Evolutionary conservation across 1,139 yeast species (phyloP).

Genomic region (Suhomyces maxii): DNA sequence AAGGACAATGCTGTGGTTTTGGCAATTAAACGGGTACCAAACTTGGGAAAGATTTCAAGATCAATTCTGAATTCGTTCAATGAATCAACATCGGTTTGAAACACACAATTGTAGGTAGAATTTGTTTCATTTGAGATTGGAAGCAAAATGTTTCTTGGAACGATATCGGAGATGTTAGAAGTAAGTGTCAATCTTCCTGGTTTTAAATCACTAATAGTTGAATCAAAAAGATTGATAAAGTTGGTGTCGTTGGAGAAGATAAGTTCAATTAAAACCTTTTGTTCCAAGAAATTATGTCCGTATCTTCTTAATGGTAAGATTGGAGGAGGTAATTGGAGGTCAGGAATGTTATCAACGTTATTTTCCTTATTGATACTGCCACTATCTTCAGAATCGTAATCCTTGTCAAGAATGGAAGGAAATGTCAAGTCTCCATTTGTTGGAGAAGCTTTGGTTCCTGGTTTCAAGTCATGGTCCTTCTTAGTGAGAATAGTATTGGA

Average conservation of each 20-base stretch:
- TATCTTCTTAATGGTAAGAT: slow-evolving; percentile 88
- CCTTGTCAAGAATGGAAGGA: slow-evolving; percentile 23
- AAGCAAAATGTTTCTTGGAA: slow-evolving; percentile 80
- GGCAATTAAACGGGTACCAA: slow-evolving; percentile 89
- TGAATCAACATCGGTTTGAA: slow-evolving; percentile 81
- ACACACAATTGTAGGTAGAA: slow-evolving; percentile 56
- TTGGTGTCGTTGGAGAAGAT: slow-evolving; percentile 57
- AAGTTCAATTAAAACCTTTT: slow-evolving; percentile 79
- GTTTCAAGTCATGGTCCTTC: slow-evolving; percentile 3
- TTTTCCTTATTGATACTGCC: slow-evolving; percentile 27
- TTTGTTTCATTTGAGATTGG: slow-evolving; percentile 77
- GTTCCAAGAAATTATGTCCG: slow-evolving; percentile 93
- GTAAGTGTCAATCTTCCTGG: slow-evolving; percentile 72
- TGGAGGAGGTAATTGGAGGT: slow-evolving; percentile 91
- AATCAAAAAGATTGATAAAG: slow-evolving; percentile 54
- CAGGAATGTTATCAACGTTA: slow-evolving; percentile 78
- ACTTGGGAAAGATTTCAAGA: slow-evolving; percentile 90
- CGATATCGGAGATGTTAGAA: slow-evolving; percentile 66
- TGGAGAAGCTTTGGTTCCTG: slow-evolving; percentile 3
- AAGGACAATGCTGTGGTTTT: slow-evolving; percentile 75
- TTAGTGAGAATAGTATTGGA: slow-evolving; percentile 15
- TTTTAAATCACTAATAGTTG: slow-evolving; percentile 40
- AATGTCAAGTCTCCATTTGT: slow-evolving; percentile 2
- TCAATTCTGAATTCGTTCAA: slow-evolving; percentile 68
- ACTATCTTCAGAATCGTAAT: slow-evolving; percentile 43